phyloP scores from a whole-genome alignment of 2,329 filamentous ascomycete genomes.

The Orbilia oligospora region DNA sequence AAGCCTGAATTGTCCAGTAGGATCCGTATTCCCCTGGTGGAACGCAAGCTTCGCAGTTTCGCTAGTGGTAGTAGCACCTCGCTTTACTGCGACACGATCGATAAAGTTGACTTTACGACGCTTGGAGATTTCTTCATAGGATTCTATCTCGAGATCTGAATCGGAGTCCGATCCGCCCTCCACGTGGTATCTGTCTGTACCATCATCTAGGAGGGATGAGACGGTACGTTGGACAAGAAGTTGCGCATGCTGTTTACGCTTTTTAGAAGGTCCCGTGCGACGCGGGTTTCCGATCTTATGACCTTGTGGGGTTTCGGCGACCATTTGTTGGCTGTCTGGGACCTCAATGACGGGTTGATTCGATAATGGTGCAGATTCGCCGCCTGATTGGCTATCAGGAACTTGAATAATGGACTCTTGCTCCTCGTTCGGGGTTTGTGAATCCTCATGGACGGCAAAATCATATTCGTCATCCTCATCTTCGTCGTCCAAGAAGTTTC shows the following conservation, averaged over 20 bases:
- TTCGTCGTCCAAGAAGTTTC: slow-evolving; percentile 78
- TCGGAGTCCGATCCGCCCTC: slow-evolving; percentile 56
- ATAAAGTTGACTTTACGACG: slow-evolving; percentile 70
- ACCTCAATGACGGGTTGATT: slow-evolving; percentile 32
- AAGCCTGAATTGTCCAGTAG: slow-evolving; percentile 73
- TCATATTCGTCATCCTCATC: slow-evolving; percentile 69
- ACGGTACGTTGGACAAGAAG: slow-evolving; percentile 49
- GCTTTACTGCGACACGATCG: slow-evolving; percentile 81
- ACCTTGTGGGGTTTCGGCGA: slow-evolving; percentile 22
- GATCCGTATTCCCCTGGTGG: slow-evolving; percentile 67
- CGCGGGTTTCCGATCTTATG: slow-evolving; percentile 42
- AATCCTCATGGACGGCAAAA: slow-evolving; percentile 61
- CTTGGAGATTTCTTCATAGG: slow-evolving; percentile 61
- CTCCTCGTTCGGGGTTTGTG: slow-evolving; percentile 40
- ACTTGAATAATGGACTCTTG: slow-evolving; percentile 25
- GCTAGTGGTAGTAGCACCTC: slow-evolving; percentile 67
- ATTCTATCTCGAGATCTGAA: slow-evolving; percentile 54
- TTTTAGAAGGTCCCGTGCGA: slow-evolving; percentile 29
- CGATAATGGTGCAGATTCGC: not conserved
- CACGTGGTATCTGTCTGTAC: slow-evolving; percentile 8
- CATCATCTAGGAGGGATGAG: slow-evolving; percentile 50
- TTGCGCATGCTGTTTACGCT: slow-evolving; percentile 38
- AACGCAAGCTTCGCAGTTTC: slow-evolving; percentile 73
- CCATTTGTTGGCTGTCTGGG: slow-evolving; percentile 37
- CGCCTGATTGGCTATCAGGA: slow-evolving; percentile 19